phyloP scores from a whole-genome alignment of 2,329 filamentous ascomycete species.

The Talaromyces verruculosus region DNA sequence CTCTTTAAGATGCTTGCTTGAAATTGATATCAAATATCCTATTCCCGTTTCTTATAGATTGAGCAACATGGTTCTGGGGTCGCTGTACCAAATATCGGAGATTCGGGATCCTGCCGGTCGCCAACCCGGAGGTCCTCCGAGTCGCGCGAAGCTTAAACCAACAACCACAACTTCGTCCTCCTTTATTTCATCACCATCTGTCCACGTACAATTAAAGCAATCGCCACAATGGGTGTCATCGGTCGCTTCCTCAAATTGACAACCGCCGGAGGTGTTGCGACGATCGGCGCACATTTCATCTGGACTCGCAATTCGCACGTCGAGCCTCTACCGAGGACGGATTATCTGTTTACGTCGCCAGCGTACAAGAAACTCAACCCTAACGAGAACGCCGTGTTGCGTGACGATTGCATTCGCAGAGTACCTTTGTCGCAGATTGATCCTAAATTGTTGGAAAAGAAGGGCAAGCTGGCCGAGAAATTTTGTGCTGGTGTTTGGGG shows the following conservation, averaged over 20 bases:
- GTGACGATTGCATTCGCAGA: constrained; percentile 64
- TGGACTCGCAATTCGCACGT: constrained; percentile 58
- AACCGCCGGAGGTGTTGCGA: constrained; percentile 50
- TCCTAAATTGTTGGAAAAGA: constrained; percentile 63
- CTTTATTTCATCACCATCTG: background rate
- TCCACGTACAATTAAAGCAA: background rate
- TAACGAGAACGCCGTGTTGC: constrained; percentile 59
- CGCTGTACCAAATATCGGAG: background rate
- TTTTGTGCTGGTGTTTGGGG: constrained; percentile 69
- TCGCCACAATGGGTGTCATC: constrained; percentile 54
- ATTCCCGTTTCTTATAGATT: background rate
- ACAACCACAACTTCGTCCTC: background rate
- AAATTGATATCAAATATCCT: background rate
- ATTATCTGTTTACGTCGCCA: constrained; percentile 62
- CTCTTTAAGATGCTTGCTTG: background rate
- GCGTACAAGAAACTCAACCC: constrained; percentile 63
- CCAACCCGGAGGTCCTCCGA: constrained; percentile 10
- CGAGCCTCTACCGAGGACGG: constrained; percentile 57
- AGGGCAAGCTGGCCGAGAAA: constrained; percentile 60
- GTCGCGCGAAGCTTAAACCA: constrained; percentile 11
- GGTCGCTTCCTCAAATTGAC: constrained; percentile 46
- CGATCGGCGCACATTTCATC: constrained; percentile 55
- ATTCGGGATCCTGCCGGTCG: constrained; percentile 2
- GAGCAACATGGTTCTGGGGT: background rate
- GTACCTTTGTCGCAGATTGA: constrained; percentile 64